phyloP scores from a whole-genome alignment of 345 rosid genomes.

The Luvunga scandens region DNA sequence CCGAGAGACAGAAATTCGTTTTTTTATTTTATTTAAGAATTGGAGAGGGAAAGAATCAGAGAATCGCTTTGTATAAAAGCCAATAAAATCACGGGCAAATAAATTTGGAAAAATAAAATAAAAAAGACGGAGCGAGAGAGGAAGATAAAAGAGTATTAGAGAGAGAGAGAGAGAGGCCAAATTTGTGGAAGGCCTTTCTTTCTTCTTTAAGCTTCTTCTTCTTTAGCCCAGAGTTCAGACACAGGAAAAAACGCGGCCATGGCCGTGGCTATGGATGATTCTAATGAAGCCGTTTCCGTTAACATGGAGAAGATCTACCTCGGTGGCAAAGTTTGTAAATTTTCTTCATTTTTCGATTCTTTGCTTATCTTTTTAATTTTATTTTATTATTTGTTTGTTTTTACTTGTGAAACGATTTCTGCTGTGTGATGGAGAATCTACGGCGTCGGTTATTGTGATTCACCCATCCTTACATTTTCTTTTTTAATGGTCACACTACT shows the following conservation, averaged over 20 bases:
- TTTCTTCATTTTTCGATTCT: too few species aligned
- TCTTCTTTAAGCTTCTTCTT: background rate
- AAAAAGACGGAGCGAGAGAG: background rate
- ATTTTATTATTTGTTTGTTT: too few species aligned
- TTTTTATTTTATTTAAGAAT: too few species aligned
- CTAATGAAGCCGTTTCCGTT: slow-evolving; percentile 54
- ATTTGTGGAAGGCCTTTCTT: slow-evolving; percentile 4
- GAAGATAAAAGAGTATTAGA: background rate
- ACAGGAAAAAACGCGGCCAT: background rate
- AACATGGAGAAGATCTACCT: slow-evolving; percentile 79
- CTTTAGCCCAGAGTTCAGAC: too few species aligned
- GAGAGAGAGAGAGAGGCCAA: slow-evolving; percentile 3
- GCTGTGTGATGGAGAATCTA: background rate
- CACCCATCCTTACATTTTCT: background rate
- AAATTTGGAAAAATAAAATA: background rate
- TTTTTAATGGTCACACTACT: background rate
- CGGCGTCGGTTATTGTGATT: background rate
- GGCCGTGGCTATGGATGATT: background rate
- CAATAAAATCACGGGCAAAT: background rate
- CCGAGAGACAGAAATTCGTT: too few species aligned
- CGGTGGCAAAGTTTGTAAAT: slow-evolving; percentile 65
- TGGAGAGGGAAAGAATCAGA: slow-evolving; percentile 9
- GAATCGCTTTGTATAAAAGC: slow-evolving; percentile 38
- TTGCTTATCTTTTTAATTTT: too few species aligned
- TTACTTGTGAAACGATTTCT: background rate